Percentiles rank a stretch among this genome's conserved stretches.
Conservation (phyloP, 2,329 filamentous ascomycete genomes). For the Laburnicola sp. region DNA sequence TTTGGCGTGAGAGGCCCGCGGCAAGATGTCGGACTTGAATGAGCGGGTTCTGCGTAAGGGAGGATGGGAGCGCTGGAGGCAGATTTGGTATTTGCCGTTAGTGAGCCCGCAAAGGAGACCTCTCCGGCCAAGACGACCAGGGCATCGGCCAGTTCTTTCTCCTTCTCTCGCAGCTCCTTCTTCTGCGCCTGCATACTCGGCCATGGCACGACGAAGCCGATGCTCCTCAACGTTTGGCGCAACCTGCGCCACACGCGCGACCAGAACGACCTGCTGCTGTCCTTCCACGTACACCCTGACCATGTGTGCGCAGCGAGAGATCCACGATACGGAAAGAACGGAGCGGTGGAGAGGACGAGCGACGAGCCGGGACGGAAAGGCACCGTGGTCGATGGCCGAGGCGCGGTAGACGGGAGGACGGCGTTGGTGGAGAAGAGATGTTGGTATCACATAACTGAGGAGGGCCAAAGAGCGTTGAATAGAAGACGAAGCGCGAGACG, state of each 20-base stretch:
- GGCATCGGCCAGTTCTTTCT: constrained; percentile 41
- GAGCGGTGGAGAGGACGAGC: constrained; percentile 18
- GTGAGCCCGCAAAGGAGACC: constrained; percentile 33
- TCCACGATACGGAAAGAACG: constrained; percentile 22
- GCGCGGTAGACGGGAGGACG: constrained; percentile 25
- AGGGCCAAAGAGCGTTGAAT: not conserved
- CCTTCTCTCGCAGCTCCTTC: constrained; percentile 35
- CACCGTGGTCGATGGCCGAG: constrained; percentile 20
- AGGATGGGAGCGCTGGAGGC: constrained; percentile 33
- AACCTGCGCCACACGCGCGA: constrained; percentile 38
- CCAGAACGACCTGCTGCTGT: constrained; percentile 37
- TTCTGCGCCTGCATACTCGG: constrained; percentile 41
- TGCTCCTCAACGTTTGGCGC: constrained; percentile 41
- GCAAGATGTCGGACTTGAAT: constrained; percentile 41
- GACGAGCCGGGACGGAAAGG: constrained; percentile 24
- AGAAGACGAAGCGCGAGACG: not conserved
- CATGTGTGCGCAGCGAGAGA: constrained; percentile 23
- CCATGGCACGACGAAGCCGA: constrained; percentile 43
- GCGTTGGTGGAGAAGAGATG: constrained; percentile 40
- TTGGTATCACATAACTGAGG: constrained; percentile 33
- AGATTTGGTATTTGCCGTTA: constrained; percentile 24
- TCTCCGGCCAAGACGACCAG: constrained; percentile 40
- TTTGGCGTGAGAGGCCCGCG: constrained; percentile 40
- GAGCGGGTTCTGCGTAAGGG: constrained; percentile 36
- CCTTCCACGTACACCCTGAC: constrained; percentile 39